phyloP scores from a whole-genome alignment of 768 basidiomycete genomes.

The Pisolithus orientalis region DNA sequence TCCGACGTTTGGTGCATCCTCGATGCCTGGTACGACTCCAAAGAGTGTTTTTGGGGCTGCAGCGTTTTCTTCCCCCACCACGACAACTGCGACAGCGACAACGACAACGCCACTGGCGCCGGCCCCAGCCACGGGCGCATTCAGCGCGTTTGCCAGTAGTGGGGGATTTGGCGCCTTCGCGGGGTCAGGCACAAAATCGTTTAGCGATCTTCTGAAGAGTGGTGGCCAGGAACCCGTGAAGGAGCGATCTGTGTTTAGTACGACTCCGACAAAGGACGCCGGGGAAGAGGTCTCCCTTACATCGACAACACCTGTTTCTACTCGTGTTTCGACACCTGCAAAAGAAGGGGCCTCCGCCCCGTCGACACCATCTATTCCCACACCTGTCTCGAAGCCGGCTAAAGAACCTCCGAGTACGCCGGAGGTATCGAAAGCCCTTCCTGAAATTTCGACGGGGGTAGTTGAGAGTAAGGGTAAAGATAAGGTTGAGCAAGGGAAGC shows the following conservation, averaged over 20 bases:
- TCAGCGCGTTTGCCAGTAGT: slow-evolving; percentile 24
- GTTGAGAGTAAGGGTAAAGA: too few species aligned
- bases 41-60: slow-evolving; percentile 15
- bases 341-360: too few species aligned
- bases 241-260: slow-evolving; percentile 12
- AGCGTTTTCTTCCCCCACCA: slow-evolving; percentile 5
- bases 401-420: too few species aligned
- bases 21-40: slow-evolving; percentile 22
- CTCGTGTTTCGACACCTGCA: too few species aligned
- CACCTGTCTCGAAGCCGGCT: too few species aligned
- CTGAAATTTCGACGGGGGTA: too few species aligned
- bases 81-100: slow-evolving; percentile 8
- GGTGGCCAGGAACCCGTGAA: slow-evolving; percentile 25
- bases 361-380: too few species aligned
- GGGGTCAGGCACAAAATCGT: slow-evolving; percentile 43
- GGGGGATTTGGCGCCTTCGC: slow-evolving; percentile 50
- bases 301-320: slow-evolving; percentile 5
- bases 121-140: slow-evolving; percentile 14
- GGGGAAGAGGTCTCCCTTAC: neutral
- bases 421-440: too few species aligned
- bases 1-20: slow-evolving; percentile 35
- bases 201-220: slow-evolving; percentile 52
- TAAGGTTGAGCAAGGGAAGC: too few species aligned
- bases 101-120: slow-evolving; percentile 7
- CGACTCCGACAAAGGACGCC: neutral